Evolutionary conservation across 164 flowering plant species (phyloP).

Genomic region (Magnolia changhungtana): DNA sequence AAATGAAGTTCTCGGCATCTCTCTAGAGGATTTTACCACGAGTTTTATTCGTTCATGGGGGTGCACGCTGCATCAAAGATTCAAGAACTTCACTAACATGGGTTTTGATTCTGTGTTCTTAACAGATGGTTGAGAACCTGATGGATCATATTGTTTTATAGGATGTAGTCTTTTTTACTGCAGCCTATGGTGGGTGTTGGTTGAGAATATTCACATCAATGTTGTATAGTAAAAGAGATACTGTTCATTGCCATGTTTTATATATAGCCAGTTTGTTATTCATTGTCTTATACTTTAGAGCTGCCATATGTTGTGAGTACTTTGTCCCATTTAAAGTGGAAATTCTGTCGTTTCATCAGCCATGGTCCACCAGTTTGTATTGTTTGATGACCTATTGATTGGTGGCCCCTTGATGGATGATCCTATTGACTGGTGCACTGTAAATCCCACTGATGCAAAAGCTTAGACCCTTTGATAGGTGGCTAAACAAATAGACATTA

Average conservation of each 20-base stretch:
- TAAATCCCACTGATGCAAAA: too few species aligned
- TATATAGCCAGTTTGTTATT: neutral
- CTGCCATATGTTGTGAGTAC: too few species aligned
- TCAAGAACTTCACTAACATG: neutral
- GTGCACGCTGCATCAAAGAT: neutral
- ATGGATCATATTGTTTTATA: neutral
- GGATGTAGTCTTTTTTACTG: neutral
- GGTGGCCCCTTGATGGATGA: too few species aligned
- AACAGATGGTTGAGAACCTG: conserved; percentile 1
- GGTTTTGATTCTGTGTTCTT: neutral
- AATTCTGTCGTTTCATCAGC: too few species aligned
- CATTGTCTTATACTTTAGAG: too few species aligned
- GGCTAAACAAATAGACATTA: too few species aligned
- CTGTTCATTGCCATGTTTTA: neutral
- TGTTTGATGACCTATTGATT: too few species aligned
- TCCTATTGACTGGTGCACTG: too few species aligned
- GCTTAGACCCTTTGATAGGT: too few species aligned
- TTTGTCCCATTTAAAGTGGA: too few species aligned
- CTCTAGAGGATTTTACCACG: neutral
- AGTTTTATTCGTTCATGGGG: neutral
- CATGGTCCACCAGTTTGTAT: too few species aligned
- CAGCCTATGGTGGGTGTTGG: neutral
- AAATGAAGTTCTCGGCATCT: neutral
- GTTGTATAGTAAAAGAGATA: conserved; percentile 6
- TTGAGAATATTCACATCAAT: neutral